Evolutionary conservation across 805 yeast species (phyloP).

Genomic region (Spathaspora boniae): DNA sequence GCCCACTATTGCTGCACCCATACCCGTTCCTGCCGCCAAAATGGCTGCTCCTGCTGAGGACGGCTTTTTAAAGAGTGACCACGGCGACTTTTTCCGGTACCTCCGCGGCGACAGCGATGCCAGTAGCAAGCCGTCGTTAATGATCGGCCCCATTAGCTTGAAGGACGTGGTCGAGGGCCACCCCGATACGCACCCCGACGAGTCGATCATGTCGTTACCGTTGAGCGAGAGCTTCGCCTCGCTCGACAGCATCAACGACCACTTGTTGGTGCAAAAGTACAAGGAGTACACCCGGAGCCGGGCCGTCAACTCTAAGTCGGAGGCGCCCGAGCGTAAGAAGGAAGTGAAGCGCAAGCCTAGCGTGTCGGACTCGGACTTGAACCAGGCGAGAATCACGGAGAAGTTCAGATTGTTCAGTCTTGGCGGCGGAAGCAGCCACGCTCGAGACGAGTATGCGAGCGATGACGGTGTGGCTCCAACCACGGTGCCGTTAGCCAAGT

Average conservation of each 20-base stretch:
- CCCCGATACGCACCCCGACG: constrained; percentile 27
- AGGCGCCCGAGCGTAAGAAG: neutral
- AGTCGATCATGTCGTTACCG: constrained; percentile 71
- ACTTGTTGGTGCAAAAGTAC: constrained; percentile 41
- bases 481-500: constrained; percentile 18
- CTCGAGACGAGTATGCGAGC: constrained; percentile 1
- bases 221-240: constrained; percentile 76
- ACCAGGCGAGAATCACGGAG: constrained; percentile 11
- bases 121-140: constrained; percentile 13
- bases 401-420: constrained; percentile 36
- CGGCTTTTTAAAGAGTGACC: neutral
- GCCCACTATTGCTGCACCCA: constrained; percentile 12
- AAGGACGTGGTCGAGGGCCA: too few relatives aligned
- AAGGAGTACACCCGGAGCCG: constrained; percentile 25
- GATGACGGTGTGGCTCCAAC: constrained; percentile 7
- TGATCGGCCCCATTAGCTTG: constrained; percentile 35
- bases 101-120: too few relatives aligned
- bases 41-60: neutral
- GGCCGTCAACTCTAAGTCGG: constrained; percentile 6
- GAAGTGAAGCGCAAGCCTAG: constrained; percentile 7
- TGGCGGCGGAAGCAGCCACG: constrained; percentile 34
- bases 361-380: constrained; percentile 12
- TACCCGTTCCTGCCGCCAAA: constrained; percentile 12
- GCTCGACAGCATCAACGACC: constrained; percentile 64
- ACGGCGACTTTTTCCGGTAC: neutral